These are phyloP conservation scores for Psilocybe sp. DNA, from an alignment of 768 basidiomycete genomes.

Conservation along the genomic window DNA sequence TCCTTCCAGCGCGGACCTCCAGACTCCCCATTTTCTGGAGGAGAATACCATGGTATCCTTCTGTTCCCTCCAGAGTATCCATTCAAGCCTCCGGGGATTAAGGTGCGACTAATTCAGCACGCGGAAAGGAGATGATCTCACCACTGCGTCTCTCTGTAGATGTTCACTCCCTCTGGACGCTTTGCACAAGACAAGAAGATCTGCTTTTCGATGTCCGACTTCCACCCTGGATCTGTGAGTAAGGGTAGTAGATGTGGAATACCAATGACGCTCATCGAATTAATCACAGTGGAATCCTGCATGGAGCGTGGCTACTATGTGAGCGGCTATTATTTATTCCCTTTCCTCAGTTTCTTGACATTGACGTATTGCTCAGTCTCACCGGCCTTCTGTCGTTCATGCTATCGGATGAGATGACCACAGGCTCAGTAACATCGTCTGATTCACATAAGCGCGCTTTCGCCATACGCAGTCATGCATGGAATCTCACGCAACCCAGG, in stretches of 20 bases:
- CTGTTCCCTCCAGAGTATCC: conserved; percentile 94
- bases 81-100: conserved; percentile 96
- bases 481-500: conserved; percentile 77
- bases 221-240: conserved; percentile 85
- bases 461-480: conserved; percentile 77
- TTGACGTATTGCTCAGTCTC: conserved; percentile 47
- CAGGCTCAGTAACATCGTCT: conserved; percentile 82
- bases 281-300: conserved; percentile 83
- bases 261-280: conserved; percentile 4
- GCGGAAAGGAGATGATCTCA: neutral
- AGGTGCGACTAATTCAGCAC: conserved; percentile 44
- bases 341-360: conserved; percentile 4
- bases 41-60: conserved; percentile 93
- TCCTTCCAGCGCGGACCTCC: conserved; percentile 80
- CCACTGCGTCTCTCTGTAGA: conserved; percentile 39
- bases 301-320: conserved; percentile 95
- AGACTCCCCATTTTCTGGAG: conserved; percentile 86
- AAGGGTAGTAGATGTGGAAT: neutral
- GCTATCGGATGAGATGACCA: conserved; percentile 96
- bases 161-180: conserved; percentile 88
- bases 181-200: conserved; percentile 94
- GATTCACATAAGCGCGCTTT: conserved; percentile 76
- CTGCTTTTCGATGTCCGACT: conserved; percentile 97
- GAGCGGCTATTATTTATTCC: conserved; percentile 25
- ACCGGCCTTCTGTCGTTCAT: conserved; percentile 94